Percentiles rank a stretch among this genome's conserved stretches.
Conservation (phyloP, 2,329 filamentous ascomycete genomes). For the Exophiala mesophila region DNA sequence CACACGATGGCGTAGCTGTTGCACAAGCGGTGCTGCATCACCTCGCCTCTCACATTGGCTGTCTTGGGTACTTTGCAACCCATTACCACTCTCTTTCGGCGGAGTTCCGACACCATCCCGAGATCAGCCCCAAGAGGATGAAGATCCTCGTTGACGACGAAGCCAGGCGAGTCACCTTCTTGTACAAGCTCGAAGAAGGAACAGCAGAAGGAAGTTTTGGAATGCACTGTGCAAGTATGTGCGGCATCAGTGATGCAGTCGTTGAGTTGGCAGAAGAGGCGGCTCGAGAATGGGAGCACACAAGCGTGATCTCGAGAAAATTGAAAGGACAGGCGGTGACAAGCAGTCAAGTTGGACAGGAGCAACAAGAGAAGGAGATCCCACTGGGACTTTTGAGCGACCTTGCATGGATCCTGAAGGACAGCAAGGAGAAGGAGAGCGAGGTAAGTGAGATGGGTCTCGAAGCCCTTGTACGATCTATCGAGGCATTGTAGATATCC, state of each 20-base stretch:
- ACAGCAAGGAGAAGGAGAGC: conserved; percentile 31
- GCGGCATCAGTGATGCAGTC: conserved; percentile 77
- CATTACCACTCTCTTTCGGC: conserved; percentile 93
- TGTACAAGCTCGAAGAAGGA: conserved; percentile 89
- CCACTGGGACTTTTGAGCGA: conserved; percentile 26
- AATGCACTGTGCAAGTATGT: conserved; percentile 99
- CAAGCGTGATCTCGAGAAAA: conserved; percentile 80
- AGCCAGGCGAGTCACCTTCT: conserved; percentile 82
- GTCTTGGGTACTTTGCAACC: conserved; percentile 93
- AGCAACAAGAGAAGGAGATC: conserved; percentile 40
- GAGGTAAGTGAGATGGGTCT: conserved; percentile 51
- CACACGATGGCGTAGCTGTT: conserved; percentile 93
- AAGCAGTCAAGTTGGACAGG: conserved; percentile 51
- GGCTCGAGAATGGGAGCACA: conserved; percentile 91
- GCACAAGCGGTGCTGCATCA: conserved; percentile 97
- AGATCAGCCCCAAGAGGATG: conserved; percentile 84
- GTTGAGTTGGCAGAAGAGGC: conserved; percentile 84
- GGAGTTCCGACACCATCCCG: conserved; percentile 84
- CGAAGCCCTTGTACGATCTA: conserved; percentile 46
- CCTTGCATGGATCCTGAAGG: conserved; percentile 20
- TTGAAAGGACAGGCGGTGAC: conserved; percentile 58
- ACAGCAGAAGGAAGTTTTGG: conserved; percentile 96
- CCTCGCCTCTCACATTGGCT: conserved; percentile 86
- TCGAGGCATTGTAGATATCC: conserved; percentile 17
- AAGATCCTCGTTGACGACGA: conserved; percentile 87